Evolutionary conservation across 1,284 basidiomycete species (phyloP), one percentile per base, ranked within the genome.

Genomic region (Pholiota adiposa): DNA sequence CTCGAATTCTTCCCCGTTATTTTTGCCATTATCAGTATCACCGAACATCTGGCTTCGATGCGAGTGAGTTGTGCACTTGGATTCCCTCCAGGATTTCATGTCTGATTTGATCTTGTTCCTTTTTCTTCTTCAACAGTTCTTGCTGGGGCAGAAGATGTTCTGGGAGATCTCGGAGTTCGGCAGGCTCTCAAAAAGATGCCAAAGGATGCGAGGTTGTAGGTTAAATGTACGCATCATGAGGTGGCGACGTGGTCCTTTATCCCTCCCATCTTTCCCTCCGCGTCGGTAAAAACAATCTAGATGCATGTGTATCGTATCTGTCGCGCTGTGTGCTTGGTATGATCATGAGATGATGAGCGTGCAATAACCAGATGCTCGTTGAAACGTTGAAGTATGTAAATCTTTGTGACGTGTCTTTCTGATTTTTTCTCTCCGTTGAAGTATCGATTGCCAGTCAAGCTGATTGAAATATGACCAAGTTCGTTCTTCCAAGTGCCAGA

Each of bases 161-260:
- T 88, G 19, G 85, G 82, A 6, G 87, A 88, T 63, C 75, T 88
- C 23, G 87, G 87, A 36, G 86, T 88, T 40, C 78, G 87, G n/a
- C 86, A 88, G 67, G 87, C 86, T 2, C 75, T 88, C 67, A 86
- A 82, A 70, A 87, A 83, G 73, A 88, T 88, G 81, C 86, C 87
- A 2, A 75, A 74, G 40, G 74, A 77, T 56, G 80, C 79, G 9
- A 76, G 82, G 52, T 67, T 88, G 51, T 88, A 74, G 65, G 49
- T 58, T 23, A 29, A 34, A 14, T 54, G 21, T 54, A 21, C 2
- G 46, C 1, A 21, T n/a, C 27, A 27, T 48, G 18, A 19, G 9
- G 29, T 21, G n/a, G 27, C 19, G 36, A 14, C 29, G n/a, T 33
- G 9, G 38, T 40, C 8, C 7, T n/a, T 27, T 43, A 21, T n/a